Evolutionary conservation across 176 grass and related monocot genomes (phyloP).

Genomic region (Lolium multiflorum): DNA sequence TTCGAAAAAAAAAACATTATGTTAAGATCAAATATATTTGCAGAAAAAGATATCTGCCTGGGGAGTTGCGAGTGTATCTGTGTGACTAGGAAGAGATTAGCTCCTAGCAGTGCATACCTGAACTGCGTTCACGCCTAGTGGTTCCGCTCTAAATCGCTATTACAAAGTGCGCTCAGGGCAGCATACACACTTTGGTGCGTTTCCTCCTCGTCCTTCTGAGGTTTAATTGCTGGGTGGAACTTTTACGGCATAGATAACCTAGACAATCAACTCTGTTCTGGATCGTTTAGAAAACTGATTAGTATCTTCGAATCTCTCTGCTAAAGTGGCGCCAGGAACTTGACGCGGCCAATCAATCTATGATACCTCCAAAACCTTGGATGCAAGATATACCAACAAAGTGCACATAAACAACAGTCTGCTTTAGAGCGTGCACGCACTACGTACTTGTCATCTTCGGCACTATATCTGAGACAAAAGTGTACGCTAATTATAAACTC

Average conservation of each 20-base stretch:
- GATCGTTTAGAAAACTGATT: neutral
- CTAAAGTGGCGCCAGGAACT: neutral
- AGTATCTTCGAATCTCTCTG: neutral
- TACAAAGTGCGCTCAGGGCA: neutral
- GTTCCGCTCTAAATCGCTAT: too few relatives aligned
- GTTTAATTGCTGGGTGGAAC: neutral
- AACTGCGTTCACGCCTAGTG: too few relatives aligned
- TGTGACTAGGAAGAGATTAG: too few relatives aligned
- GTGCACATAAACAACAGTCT: slow-evolving; percentile 1
- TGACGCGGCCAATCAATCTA: neutral
- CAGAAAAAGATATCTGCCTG: too few relatives aligned
- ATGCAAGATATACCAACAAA: slow-evolving; percentile 7
- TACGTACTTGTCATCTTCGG: neutral
- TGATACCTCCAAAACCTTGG: neutral
- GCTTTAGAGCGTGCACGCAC: neutral
- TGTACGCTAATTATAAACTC: neutral
- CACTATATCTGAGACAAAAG: neutral
- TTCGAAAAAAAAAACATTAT: too few relatives aligned
- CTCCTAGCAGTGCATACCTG: too few relatives aligned
- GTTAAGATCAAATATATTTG: too few relatives aligned
- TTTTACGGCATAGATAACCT: neutral
- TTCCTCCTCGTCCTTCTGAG: neutral
- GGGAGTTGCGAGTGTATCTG: too few relatives aligned
- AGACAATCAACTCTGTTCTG: neutral
- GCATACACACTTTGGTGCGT: too few relatives aligned